Evolutionary conservation across 352 stramenopile species (phyloP).

Genomic region (Phytophthora nicotianae): DNA sequence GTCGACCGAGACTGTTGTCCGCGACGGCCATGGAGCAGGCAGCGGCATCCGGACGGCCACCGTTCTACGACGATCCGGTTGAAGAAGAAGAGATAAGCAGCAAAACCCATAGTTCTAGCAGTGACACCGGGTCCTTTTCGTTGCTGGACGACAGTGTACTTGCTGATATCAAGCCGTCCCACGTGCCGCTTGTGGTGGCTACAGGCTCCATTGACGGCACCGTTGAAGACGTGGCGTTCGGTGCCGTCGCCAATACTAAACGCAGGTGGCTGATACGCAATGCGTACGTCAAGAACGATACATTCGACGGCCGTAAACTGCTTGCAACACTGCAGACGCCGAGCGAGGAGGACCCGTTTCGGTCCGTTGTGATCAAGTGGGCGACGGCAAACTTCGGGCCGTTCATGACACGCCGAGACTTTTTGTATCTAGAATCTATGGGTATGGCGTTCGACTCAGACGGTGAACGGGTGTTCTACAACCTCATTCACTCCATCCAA

Average conservation of each 20-base stretch:
- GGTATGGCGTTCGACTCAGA: conserved; percentile 42
- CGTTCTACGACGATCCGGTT: conserved; percentile 26
- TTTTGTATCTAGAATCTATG: conserved; percentile 47
- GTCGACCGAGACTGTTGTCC: conserved; percentile 44
- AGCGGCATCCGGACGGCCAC: conserved; percentile 16
- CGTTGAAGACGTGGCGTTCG: conserved; percentile 39
- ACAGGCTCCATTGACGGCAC: conserved; percentile 38
- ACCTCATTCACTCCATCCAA: conserved; percentile 46
- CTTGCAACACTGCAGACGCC: not conserved
- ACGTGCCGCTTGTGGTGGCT: conserved; percentile 33
- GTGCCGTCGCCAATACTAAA: conserved; percentile 32
- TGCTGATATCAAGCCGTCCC: conserved; percentile 24
- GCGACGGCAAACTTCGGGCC: conserved; percentile 30
- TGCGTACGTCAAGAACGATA: too few species aligned
- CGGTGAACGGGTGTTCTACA: conserved; percentile 43
- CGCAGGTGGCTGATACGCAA: conserved; percentile 15
- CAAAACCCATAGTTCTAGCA: conserved; percentile 38
- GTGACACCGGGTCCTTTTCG: conserved; percentile 35
- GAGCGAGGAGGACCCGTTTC: conserved; percentile 42
- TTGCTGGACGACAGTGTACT: conserved; percentile 35
- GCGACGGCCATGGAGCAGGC: conserved; percentile 32
- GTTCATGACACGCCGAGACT: conserved; percentile 41
- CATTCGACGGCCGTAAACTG: too few species aligned
- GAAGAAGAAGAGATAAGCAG: conserved; percentile 20
- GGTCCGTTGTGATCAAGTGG: conserved; percentile 49